phyloP scores from a whole-genome alignment of 1,139 yeast genomes.

The Williopsis jadinii region DNA sequence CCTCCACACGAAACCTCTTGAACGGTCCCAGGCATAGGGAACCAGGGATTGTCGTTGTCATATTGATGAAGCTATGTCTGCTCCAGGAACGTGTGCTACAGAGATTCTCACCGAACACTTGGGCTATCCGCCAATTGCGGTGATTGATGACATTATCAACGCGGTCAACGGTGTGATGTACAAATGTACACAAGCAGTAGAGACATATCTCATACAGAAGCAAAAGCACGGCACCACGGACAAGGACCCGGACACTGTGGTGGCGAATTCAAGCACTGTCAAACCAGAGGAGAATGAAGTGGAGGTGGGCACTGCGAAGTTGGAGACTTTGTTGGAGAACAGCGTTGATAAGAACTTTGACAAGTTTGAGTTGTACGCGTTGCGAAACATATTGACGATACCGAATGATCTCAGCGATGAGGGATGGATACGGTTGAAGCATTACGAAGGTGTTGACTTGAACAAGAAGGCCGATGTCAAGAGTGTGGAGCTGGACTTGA shows the following conservation, averaged over 20 bases:
- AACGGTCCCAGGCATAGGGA: no score
- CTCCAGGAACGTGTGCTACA: slow-evolving; percentile 40
- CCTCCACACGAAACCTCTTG: background rate
- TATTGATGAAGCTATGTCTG: slow-evolving; percentile 23
- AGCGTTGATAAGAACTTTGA: slow-evolving; percentile 83
- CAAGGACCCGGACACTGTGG: background rate
- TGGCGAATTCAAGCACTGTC: slow-evolving; percentile 1
- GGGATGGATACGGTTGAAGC: slow-evolving; percentile 63
- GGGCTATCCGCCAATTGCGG: slow-evolving; percentile 80
- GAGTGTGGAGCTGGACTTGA: slow-evolving; percentile 29
- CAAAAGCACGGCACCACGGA: slow-evolving; percentile 13
- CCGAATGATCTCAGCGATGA: slow-evolving; percentile 56
- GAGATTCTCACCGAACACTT: slow-evolving; percentile 77
- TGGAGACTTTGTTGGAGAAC: slow-evolving; percentile 72
- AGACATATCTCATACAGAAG: slow-evolving; percentile 47
- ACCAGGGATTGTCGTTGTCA: no score
- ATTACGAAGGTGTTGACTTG: slow-evolving; percentile 53
- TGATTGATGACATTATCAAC: slow-evolving; percentile 84
- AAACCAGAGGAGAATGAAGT: slow-evolving; percentile 38
- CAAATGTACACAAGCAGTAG: slow-evolving; percentile 77
- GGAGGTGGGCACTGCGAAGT: slow-evolving; percentile 67
- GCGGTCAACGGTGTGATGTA: slow-evolving; percentile 82
- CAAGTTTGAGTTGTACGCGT: slow-evolving; percentile 74
- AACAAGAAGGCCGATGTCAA: slow-evolving; percentile 17
- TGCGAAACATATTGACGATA: slow-evolving; percentile 67